A percentile compares a stretch with the other conserved stretches of the same genome.
phyloP scores from a whole-genome alignment of 2,329 filamentous ascomycete genomes.

The Nannizziopsis barbatae region DNA sequence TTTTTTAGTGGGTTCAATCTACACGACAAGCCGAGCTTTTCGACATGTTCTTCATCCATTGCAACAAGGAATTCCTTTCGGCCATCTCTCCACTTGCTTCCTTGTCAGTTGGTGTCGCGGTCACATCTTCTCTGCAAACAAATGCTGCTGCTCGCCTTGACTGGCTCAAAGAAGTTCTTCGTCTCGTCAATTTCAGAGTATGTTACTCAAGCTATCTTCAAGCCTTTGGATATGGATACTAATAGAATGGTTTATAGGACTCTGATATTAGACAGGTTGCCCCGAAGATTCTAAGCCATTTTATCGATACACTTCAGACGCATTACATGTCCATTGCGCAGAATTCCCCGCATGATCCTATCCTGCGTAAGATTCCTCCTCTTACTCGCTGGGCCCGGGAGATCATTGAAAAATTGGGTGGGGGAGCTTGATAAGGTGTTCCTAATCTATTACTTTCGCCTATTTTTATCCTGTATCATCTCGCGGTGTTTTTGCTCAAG shows the following conservation, averaged over 20 bases:
- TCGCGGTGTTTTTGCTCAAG: no score
- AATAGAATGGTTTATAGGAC: slow-evolving; percentile 29
- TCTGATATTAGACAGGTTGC: slow-evolving; percentile 46
- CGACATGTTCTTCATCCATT: slow-evolving; percentile 48
- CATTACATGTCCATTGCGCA: slow-evolving; percentile 48
- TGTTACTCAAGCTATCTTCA: background rate
- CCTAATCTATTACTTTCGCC: no score
- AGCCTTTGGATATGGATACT: background rate
- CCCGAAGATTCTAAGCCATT: slow-evolving; percentile 49
- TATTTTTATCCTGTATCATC: no score
- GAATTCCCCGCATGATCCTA: slow-evolving; percentile 40
- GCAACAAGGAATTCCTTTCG: slow-evolving; percentile 46
- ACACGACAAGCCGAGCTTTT: slow-evolving; percentile 49
- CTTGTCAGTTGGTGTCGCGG: slow-evolving; percentile 52
- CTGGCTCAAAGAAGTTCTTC: slow-evolving; percentile 48
- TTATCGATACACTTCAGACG: slow-evolving; percentile 46
- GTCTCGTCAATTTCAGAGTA: slow-evolving; percentile 45
- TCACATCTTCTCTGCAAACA: slow-evolving; percentile 45
- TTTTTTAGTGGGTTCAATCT: slow-evolving; percentile 50
- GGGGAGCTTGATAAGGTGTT: no score
- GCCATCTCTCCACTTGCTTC: slow-evolving; percentile 47
- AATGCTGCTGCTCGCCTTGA: slow-evolving; percentile 45
- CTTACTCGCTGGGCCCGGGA: slow-evolving; percentile 35
- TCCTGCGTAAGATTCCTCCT: slow-evolving; percentile 41
- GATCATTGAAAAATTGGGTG: slow-evolving; percentile 2